Evolutionary conservation across 2,329 filamentous ascomycete genomes (phyloP), one percentile per base, ranked within the genome.

Genomic region (Didymellaceae sp.): DNA sequence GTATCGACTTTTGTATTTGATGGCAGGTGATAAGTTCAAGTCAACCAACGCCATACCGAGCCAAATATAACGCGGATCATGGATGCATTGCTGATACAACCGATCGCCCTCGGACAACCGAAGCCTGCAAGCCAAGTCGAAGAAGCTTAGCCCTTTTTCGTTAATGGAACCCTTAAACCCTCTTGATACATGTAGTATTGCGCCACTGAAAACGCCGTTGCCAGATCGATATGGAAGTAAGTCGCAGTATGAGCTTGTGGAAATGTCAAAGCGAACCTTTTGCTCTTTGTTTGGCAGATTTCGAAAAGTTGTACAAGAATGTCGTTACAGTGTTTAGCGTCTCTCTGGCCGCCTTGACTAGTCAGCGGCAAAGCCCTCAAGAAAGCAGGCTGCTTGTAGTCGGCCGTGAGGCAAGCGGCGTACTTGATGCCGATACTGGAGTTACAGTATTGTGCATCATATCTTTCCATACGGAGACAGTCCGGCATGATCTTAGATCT

Each of bases 401-500:
- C 18, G 8, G 13, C 21, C 14, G 14, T 11, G 24, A 20, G 2
- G 24, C 20, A 3, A 5, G 3, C 18, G 14, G 9, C 22, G 20
- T 39, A 6, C 20, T 21, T 14, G 3, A 18, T n/a, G n/a, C 10
- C 3, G n/a, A 22, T n/a, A 18, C 33, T 16, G 25, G 16, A n/a
- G 21, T 20, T 17, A 20, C 16, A 21, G 6, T 28, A 25, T 32
- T 5, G 39, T 39, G 47, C 18, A 30, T n/a, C n/a, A n/a, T n/a
- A n/a, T n/a, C n/a, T n/a, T n/a, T n/a, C n/a, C n/a, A n/a, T n/a
- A n/a, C n/a, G n/a, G n/a, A n/a, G n/a, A n/a, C n/a, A n/a, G n/a
- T n/a, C n/a, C n/a, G n/a, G n/a, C n/a, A 14, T 26, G 53, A 38
- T 46, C 45, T 37, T 21, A 50, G 28, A 57, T 66, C 68, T 13